Evolutionary conservation across 2,329 filamentous ascomycete species (phyloP).

Genomic region (Beauveria rudraprayagi): DNA sequence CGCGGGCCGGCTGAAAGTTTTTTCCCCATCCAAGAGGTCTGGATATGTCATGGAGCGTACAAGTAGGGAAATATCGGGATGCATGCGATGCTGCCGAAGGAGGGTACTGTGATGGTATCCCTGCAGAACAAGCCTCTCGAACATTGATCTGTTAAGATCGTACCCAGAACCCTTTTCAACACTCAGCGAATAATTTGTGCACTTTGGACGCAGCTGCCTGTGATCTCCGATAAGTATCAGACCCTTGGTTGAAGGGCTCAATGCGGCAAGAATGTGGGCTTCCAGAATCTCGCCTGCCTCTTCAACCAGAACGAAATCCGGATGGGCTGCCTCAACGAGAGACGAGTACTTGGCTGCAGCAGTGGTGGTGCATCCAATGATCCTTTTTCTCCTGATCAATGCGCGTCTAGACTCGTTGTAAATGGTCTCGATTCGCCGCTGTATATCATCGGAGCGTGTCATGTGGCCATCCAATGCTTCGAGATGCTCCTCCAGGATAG

Average conservation of each 20-base stretch:
- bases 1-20: constrained; percentile 36
- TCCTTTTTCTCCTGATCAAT: constrained; percentile 43
- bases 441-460: constrained; percentile 29
- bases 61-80: constrained; percentile 56
- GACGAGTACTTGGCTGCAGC: constrained; percentile 54
- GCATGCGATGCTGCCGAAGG: constrained; percentile 58
- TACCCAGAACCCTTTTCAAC: constrained; percentile 58
- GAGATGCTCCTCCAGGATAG: constrained; percentile 43
- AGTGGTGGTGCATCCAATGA: constrained; percentile 67
- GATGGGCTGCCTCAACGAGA: constrained; percentile 43
- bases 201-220: constrained; percentile 62
- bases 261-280: constrained; percentile 50
- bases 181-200: constrained; percentile 50
- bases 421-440: not conserved
- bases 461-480: constrained; percentile 30
- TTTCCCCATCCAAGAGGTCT: constrained; percentile 45
- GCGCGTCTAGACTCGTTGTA: constrained; percentile 20
- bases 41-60: constrained; percentile 54
- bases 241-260: constrained; percentile 49
- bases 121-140: constrained; percentile 57
- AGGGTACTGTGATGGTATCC: constrained; percentile 47
- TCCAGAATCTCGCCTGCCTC: constrained; percentile 70
- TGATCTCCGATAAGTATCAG: constrained; percentile 67
- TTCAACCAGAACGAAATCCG: constrained; percentile 58
- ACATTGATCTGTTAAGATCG: constrained; percentile 59